Base-by-base conservation (phyloP, 83 land plant species). In the Thuja plicata region DNA sequence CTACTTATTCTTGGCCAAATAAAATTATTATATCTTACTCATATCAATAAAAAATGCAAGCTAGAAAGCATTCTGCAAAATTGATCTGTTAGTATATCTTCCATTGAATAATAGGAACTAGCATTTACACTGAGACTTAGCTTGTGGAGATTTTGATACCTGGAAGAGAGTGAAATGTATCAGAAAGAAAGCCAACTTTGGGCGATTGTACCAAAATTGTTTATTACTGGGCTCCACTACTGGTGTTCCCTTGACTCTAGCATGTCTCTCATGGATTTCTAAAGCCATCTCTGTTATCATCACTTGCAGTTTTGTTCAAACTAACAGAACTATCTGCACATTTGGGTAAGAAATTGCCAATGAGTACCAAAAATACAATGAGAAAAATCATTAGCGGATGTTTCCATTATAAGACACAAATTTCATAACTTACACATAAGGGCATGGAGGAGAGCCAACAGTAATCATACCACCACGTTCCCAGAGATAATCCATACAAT, bases 281-380 rank as follows among this genome's bases (percentile, higher is more conserved):
- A 94, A 38, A 16, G 92, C 94, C 94, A 95, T 87, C 50, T 88
- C 87, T 5, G 93, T 93, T 70, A 95, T 95, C 34, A 95, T 91
- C 84, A 92, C 90, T 88, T 94, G 95, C 3, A 95, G 92, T 78
- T 95, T 93, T 45, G 94, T 91, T 19, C 96, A 93, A 70, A 95
- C 92, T 85, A 93, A 19, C 13, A 95, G 89, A 27, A 95, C 88
- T 52, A 95, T 91, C 95, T 95, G 76, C 17, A 24, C 32, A 43
- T n/a, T 34, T 71, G 66, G n/a, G 46, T 38, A 62, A 74, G 30
- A 8, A 21, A 57, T 37, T 30, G 73, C 9, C 45, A 45, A 74
- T 73, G 45, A 74, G 60, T 9, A 16, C 11, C 3, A 32, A 74
- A 24, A 21, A 19, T 11, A 10, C 21, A 43, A 32, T 17, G 4